These are phyloP conservation scores for Euphorbia lathyris DNA, from an alignment of 345 rosid species.

Conservation along the genomic window DNA sequence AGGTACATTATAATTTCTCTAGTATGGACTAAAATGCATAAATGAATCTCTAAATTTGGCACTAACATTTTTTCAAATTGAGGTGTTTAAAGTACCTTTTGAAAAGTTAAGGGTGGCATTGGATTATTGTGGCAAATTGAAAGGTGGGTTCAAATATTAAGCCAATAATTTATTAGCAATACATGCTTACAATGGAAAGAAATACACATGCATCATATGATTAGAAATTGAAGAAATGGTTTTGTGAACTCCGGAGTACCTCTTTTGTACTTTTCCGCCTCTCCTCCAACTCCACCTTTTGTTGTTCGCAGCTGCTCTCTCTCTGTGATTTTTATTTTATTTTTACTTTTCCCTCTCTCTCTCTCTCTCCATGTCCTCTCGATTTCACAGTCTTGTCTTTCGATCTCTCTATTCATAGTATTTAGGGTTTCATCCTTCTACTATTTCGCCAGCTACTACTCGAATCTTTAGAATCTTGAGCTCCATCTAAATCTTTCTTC, in stretches of 20 bases:
- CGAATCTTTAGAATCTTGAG: conserved; percentile 19
- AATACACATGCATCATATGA: background rate
- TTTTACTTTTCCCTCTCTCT: background rate
- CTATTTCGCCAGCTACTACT: background rate
- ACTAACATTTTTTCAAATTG: too few relatives aligned
- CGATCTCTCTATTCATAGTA: conserved; percentile 20
- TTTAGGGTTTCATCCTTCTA: conserved; percentile 34
- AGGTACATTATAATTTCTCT: too few relatives aligned
- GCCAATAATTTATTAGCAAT: too few relatives aligned
- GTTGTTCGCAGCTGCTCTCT: conserved; percentile 14
- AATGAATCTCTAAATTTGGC: too few relatives aligned
- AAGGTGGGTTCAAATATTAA: too few relatives aligned
- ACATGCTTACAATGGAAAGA: background rate
- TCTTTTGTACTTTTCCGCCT: conserved; percentile 36
- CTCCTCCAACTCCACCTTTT: background rate
- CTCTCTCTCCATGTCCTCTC: conserved; percentile 15
- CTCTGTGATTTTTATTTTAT: conserved; percentile 9
- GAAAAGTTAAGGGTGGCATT: too few relatives aligned
- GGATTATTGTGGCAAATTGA: too few relatives aligned
- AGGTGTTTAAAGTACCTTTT: too few relatives aligned
- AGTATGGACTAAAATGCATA: too few relatives aligned
- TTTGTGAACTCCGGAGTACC: conserved; percentile 26
- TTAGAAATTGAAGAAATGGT: background rate
- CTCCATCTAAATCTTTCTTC: conserved; percentile 2
- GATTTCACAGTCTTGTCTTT: conserved; percentile 36